Base-by-base conservation (phyloP, 2,329 filamentous ascomycete genomes). In the Fusarium hainanense region DNA sequence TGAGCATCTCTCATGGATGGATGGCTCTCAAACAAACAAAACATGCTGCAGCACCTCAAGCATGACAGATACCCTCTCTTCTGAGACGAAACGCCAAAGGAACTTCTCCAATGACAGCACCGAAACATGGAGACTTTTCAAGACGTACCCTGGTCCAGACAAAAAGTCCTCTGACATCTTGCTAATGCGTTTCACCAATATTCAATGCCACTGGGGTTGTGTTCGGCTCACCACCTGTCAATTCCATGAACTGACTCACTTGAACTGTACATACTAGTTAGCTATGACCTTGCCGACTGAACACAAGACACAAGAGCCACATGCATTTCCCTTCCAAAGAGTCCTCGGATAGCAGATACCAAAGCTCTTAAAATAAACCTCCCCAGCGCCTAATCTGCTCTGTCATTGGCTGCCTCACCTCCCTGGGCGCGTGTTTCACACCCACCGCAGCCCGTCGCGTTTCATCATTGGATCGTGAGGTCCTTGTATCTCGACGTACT, bases 381-480 rank as follows among this genome's bases (percentile, higher is more conserved):
- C 69, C 69, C 59, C 70, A 70, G 77, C 76, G 75, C 77, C 71
- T 78, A 78, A 66, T 64, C 55, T 63, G n/a, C 13, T 48, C 54
- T 52, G 54, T 56, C 42, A 78, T 78, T 78, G 77, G 77, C 54
- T 63, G 41, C 51, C 28, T 54, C 57, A 51, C 49, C 61, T 62
- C 48, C 43, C 60, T 54, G 44, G 63, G 64, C 70, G 74, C 72
- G 70, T 69, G 73, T 75, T 75, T 75, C 74, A 75, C 72, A 66
- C 72, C 70, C 66, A 61, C 63, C 72, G 66, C 51, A 52, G 48
- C 66, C 34, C 57, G 58, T 58, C 42, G 56, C 62, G 72, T 75
- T 73, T 75, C 71, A 74, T 75, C 64, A 69, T 71, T 72, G 68
- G 72, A 70, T 70, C 49, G 66, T n/a, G 50, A 64, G 52, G 50